Evolutionary conservation across 805 yeast species (phyloP).

Genomic region (Spathaspora boniae): DNA sequence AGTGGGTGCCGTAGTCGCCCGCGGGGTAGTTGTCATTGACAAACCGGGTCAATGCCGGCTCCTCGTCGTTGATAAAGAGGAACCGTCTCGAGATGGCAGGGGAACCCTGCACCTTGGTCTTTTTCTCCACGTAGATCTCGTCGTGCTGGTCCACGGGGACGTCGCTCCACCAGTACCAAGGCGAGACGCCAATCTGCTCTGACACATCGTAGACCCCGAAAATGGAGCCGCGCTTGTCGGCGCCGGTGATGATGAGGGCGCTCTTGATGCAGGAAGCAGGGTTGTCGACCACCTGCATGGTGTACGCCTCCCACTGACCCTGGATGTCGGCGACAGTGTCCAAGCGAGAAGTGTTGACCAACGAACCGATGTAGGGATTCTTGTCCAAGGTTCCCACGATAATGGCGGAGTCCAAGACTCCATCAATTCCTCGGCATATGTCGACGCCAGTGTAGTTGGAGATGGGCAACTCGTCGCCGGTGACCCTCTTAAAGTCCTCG

Average conservation of each 20-base stretch:
- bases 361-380: constrained; percentile 9
- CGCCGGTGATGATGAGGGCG: constrained; percentile 16
- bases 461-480: constrained; percentile 10
- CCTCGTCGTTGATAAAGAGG: constrained; percentile 16
- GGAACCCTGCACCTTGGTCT: constrained; percentile 11
- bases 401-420: constrained; percentile 8
- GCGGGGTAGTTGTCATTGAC: constrained; percentile 11
- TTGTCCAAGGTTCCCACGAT: constrained; percentile 16
- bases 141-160: constrained; percentile 11
- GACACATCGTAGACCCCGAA: constrained; percentile 16
- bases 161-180: constrained; percentile 17
- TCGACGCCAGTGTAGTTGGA: constrained; percentile 6
- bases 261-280: constrained; percentile 9
- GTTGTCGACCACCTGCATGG: constrained; percentile 5
- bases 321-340: constrained; percentile 10
- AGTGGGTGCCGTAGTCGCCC: constrained; percentile 12
- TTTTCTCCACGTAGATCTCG: constrained; percentile 9
- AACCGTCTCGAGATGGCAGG: constrained; percentile 17
- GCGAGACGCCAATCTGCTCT: constrained; percentile 16
- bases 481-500: constrained; percentile 12
- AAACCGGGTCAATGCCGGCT: constrained; percentile 16
- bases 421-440: constrained; percentile 2
- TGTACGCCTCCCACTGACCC: constrained; percentile 17
- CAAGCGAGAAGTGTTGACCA: too few relatives aligned
- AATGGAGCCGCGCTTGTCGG: constrained; percentile 17